Conservation (phyloP, 257 asterid genomes). For the Hygrophila difformis region DNA sequence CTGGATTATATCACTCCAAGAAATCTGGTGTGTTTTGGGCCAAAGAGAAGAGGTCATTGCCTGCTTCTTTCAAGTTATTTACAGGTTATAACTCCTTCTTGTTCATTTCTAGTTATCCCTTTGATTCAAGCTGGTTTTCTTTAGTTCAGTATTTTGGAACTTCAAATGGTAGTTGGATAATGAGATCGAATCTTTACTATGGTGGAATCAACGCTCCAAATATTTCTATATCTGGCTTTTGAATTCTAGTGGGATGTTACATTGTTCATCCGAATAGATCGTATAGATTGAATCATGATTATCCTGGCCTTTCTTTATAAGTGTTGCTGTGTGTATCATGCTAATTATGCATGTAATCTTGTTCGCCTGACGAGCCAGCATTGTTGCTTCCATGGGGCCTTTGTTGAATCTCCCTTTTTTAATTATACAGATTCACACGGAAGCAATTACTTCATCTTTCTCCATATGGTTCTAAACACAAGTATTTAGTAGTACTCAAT, state of each 20-base stretch:
- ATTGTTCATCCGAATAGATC: no score
- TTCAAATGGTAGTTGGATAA: no score
- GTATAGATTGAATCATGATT: no score
- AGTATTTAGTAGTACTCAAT: no score
- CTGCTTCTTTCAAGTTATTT: conserved; percentile 85
- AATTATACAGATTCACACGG: neutral
- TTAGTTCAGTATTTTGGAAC: no score
- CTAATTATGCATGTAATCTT: neutral
- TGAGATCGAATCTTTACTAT: no score
- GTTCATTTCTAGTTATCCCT: neutral
- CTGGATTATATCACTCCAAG: conserved; percentile 80
- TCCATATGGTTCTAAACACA: neutral
- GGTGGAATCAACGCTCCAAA: no score
- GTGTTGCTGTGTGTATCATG: neutral
- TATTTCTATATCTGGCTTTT: no score
- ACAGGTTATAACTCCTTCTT: conserved; percentile 36
- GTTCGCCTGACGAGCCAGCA: neutral
- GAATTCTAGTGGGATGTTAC: no score
- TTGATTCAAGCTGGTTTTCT: neutral
- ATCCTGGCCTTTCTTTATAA: neutral
- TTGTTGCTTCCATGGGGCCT: neutral
- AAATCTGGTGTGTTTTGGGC: conserved; percentile 98
- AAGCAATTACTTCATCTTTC: neutral
- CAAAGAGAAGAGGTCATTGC: conserved; percentile 80
- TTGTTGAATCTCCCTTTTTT: neutral